These are phyloP conservation scores for Pichia norvegensis DNA, from an alignment of 1,139 yeast genomes.

Conservation along the genomic window DNA sequence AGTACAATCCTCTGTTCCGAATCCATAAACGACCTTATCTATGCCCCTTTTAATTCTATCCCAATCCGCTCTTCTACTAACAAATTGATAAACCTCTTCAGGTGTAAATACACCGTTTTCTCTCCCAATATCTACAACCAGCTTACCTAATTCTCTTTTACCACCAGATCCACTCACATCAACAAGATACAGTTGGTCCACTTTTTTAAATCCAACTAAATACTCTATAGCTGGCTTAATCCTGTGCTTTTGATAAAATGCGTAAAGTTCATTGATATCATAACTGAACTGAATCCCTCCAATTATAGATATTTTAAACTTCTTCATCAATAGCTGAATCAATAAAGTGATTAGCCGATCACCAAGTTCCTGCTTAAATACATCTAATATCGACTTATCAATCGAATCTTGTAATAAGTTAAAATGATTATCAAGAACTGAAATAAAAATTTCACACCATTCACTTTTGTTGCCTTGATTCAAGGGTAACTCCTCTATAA, in stretches of 20 bases:
- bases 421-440: constrained; percentile 64
- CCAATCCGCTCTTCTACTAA: constrained; percentile 88
- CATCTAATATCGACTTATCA: constrained; percentile 81
- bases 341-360: constrained; percentile 73
- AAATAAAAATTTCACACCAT: constrained; percentile 59
- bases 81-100: constrained; percentile 89
- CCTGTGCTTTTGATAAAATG: constrained; percentile 53
- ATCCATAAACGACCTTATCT: constrained; percentile 92
- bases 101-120: constrained; percentile 87
- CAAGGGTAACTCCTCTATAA: constrained; percentile 15
- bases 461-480: constrained; percentile 41
- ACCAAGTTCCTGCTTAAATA: constrained; percentile 90
- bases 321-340: constrained; percentile 63
- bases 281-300: constrained; percentile 78
- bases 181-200: constrained; percentile 75
- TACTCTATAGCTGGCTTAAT: constrained; percentile 68
- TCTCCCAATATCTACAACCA: constrained; percentile 75
- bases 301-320: constrained; percentile 60
- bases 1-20: constrained; percentile 62
- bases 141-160: constrained; percentile 65
- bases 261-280: constrained; percentile 69
- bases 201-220: constrained; percentile 73
- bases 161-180: constrained; percentile 30
- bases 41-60: constrained; percentile 63
- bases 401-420: constrained; percentile 73